These are phyloP conservation scores for Blastocystis sp. DNA, from an alignment of 352 stramenopile genomes.

Conservation along the genomic window DNA sequence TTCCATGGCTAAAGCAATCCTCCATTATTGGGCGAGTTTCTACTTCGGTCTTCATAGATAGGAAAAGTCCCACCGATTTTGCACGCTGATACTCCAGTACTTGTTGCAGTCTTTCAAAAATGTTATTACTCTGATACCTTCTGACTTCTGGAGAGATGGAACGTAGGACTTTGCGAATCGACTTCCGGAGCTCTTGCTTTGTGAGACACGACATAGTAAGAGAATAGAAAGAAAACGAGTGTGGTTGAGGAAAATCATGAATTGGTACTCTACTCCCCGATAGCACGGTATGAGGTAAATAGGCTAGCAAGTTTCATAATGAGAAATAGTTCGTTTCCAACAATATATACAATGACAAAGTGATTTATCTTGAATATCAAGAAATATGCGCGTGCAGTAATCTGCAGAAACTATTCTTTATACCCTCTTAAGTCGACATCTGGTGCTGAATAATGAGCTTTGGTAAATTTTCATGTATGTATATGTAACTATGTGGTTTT, in stretches of 20 bases:
- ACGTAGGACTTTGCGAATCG: background rate
- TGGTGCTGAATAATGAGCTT: slow-evolving; percentile 29
- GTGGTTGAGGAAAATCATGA: no score
- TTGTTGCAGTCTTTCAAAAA: background rate
- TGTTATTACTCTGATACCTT: background rate
- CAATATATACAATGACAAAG: no score
- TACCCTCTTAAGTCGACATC: background rate
- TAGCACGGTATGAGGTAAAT: no score
- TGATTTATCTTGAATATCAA: background rate
- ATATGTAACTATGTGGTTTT: background rate
- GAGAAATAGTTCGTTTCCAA: no score
- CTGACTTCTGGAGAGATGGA: background rate
- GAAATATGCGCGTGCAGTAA: background rate
- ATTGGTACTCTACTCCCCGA: no score
- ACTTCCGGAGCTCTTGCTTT: background rate
- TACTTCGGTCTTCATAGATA: slow-evolving; percentile 53
- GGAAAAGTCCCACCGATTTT: slow-evolving; percentile 8
- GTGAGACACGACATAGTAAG: background rate
- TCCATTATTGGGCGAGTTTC: slow-evolving; percentile 28
- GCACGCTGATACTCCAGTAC: background rate
- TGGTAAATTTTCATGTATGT: slow-evolving; percentile 24
- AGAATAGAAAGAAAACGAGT: no score
- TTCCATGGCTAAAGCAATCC: background rate
- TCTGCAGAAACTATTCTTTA: background rate
- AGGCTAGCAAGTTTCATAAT: no score